phyloP scores from a whole-genome alignment of 169 alveolate genomes.

The Plasmodium vivax region DNA sequence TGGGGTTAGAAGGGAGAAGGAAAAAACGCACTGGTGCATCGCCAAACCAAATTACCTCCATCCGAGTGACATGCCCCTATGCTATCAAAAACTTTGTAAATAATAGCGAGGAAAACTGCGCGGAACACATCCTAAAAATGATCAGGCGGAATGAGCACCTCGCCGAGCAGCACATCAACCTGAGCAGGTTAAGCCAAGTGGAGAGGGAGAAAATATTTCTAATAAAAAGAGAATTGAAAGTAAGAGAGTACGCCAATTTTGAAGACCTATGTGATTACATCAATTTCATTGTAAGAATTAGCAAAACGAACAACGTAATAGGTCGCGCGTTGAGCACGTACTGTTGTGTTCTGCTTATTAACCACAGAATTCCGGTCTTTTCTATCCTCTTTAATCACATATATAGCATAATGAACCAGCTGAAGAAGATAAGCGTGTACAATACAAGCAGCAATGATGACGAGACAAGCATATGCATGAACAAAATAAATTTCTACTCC shows the following conservation, averaged over 20 bases:
- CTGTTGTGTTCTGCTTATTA: conserved; percentile 63
- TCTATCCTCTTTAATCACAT: conserved; percentile 48
- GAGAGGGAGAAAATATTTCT: conserved; percentile 38
- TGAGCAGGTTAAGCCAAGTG: conserved; percentile 33
- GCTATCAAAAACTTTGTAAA: conserved; percentile 22
- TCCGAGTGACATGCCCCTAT: conserved; percentile 35
- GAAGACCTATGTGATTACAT: conserved; percentile 75
- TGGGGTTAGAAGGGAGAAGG: background rate
- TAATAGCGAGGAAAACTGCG: conserved; percentile 16
- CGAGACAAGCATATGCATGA: conserved; percentile 46
- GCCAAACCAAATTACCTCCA: background rate
- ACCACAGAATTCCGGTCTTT: conserved; percentile 73
- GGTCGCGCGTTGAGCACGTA: conserved; percentile 43
- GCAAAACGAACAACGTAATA: conserved; percentile 71
- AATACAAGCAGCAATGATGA: conserved; percentile 1
- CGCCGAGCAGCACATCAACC: conserved; percentile 37
- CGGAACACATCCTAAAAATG: conserved; percentile 19
- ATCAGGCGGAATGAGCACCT: conserved; percentile 41
- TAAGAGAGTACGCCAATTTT: conserved; percentile 43
- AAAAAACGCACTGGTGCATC: background rate
- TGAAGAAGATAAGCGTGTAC: background rate
- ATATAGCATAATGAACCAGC: background rate
- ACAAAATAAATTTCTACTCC: conserved; percentile 61
- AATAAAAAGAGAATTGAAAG: conserved; percentile 65
- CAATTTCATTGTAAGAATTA: conserved; percentile 47